These are phyloP conservation scores for Cronartium quercuum DNA, from an alignment of 1,284 basidiomycete species.

Conservation along the genomic window DNA sequence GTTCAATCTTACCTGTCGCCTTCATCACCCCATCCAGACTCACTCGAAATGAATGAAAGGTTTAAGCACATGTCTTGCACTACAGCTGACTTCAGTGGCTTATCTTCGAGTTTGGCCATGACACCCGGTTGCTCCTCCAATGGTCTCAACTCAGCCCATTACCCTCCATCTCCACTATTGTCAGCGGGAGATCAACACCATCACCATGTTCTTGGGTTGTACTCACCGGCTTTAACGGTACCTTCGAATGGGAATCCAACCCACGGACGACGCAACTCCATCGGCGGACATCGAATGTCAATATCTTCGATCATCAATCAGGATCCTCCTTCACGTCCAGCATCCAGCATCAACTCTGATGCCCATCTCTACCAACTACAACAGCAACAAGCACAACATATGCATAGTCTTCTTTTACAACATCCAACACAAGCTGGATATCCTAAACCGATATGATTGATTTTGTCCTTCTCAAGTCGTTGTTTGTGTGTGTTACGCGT, in stretches of 20 bases:
- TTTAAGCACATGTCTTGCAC: background rate
- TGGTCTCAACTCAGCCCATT: background rate
- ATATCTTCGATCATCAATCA: constrained; percentile 26
- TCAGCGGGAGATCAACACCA: background rate
- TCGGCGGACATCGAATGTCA: constrained; percentile 23
- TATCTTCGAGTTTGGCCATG: constrained; percentile 16
- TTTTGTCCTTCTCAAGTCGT: background rate
- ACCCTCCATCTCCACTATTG: background rate
- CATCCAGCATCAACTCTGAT: background rate
- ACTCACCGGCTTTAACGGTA: background rate
- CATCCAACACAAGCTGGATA: constrained; percentile 10
- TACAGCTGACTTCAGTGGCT: constrained; percentile 7
- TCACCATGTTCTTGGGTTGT: background rate
- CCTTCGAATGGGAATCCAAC: background rate
- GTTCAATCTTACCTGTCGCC: constrained; percentile 1
- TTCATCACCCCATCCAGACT: constrained; percentile 6
- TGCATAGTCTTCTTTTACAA: constrained; percentile 24
- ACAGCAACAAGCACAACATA: constrained; percentile 17
- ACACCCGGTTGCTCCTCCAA: background rate
- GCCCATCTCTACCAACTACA: constrained; percentile 14
- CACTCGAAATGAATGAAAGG: background rate
- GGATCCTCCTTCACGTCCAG: constrained; percentile 16
- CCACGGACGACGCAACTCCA: constrained; percentile 1
- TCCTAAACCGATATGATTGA: constrained; percentile 4
- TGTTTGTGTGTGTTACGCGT: background rate